A percentile compares a stretch with the other conserved stretches of the same genome.
Conservation (phyloP, 2,329 filamentous ascomycete genomes). For the Teratosphaeria destructans region DNA sequence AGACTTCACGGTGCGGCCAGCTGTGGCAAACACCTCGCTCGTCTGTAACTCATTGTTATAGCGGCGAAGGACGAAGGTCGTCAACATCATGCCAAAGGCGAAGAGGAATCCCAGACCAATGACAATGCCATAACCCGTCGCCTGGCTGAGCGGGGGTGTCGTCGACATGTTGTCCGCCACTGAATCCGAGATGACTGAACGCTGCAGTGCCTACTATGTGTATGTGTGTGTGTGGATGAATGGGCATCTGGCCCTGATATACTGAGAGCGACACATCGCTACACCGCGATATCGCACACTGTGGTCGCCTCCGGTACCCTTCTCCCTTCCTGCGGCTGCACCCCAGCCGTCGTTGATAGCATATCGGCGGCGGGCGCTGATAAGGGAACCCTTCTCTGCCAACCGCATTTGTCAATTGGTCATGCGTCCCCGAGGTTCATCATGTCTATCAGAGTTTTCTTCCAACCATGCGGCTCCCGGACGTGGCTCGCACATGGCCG, state of each 20-base stretch:
- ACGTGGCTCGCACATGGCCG: neutral
- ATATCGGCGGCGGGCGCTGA: neutral
- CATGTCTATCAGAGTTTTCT: neutral
- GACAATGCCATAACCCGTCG: conserved; percentile 1
- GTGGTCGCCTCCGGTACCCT: neutral
- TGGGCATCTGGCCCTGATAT: neutral
- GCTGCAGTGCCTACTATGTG: neutral
- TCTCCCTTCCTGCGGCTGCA: neutral
- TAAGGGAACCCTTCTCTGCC: neutral
- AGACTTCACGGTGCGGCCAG: conserved; percentile 62
- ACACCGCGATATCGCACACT: neutral
- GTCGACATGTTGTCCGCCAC: neutral
- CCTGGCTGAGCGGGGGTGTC: neutral
- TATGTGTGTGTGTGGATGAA: neutral
- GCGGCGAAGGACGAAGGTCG: conserved; percentile 59
- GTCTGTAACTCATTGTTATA: conserved; percentile 72
- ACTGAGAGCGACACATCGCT: neutral
- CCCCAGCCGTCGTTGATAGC: neutral
- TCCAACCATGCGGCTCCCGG: neutral
- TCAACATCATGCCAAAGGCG: conserved; percentile 56
- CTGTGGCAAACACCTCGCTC: conserved; percentile 83
- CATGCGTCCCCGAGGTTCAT: neutral
- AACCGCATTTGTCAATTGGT: neutral
- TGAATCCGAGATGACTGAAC: neutral
- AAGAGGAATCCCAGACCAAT: conserved; percentile 2